Evolutionary conservation across 1,284 basidiomycete species (phyloP), one percentile per base, ranked within the genome.

Genomic region (Leccinum solheimii): DNA sequence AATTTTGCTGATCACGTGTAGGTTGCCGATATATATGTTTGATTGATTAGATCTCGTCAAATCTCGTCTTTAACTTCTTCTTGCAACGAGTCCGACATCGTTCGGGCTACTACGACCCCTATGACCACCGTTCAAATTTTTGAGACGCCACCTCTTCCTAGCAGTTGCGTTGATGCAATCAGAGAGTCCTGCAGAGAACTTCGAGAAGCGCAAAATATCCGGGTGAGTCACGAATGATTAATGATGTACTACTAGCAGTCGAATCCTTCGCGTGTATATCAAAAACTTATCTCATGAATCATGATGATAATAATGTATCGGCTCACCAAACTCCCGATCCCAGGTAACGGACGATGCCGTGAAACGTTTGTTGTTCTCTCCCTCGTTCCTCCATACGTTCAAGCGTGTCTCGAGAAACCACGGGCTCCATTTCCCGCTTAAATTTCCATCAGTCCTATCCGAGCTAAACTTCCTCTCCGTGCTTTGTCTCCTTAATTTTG

Each of bases 401-500:
- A 76, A 82, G 60, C 82, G 85, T 49, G 83, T 91, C 2, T 86
- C 86, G 11, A 70, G 74, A 13, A 75, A 79, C 13, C 89, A 92
- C 74, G 90, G 90, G 36, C 78, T 91, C 59, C 78, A 81, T n/a
- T 79, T 94, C 57, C 92, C 92, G 5, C 81, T 94, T 52, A 86
- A 86, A 7, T 94, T 94, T 69, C 79, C 89, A 43, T 87, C 88
- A 0, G 73, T 80, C 32, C 74, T 86, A 23, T 81, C 87, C 45
- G 90, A 94, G 74, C 78, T 94, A 64, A 92, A 92, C 74, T 78
- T 93, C 49, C 76, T 92, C 36, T 85, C 86, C 36, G 75, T 90
- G 5, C 81, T 94, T 43, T 86, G 87, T 2, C 79, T 94, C 8
- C 80, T 95, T 36, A 94, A 94, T 72, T 91, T 94, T 72, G 90